A percentile compares a stretch with the other conserved stretches of the same genome.
Evolutionary conservation across 306 rosid species (phyloP).

Genomic region (Fragaria vesca): DNA sequence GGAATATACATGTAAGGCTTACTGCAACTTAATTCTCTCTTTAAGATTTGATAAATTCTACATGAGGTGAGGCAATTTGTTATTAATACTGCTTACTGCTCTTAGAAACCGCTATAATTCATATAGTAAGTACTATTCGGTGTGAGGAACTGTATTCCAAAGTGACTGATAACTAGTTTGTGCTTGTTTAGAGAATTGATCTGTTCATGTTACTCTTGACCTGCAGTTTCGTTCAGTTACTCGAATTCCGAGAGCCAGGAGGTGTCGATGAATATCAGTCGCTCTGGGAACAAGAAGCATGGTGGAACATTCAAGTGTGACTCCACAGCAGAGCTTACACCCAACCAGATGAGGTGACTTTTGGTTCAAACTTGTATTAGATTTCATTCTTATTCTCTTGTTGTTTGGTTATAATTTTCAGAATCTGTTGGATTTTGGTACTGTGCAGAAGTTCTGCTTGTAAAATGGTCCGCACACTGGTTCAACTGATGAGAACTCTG

Average conservation of each 20-base stretch:
- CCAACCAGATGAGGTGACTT: slow-evolving; percentile 83
- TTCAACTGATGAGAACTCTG: slow-evolving; percentile 96
- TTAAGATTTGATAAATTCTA: not conserved
- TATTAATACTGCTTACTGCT: not conserved
- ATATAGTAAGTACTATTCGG: not conserved
- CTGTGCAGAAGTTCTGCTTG: slow-evolving; percentile 90
- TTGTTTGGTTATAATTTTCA: not conserved
- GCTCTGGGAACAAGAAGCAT: slow-evolving; percentile 74
- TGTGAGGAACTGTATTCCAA: not conserved
- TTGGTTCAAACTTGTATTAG: slow-evolving; percentile 10
- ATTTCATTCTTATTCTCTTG: slow-evolving; percentile 11
- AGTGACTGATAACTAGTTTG: not conserved
- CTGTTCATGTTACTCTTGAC: not conserved
- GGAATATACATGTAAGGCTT: slow-evolving; percentile 86
- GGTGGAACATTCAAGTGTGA: slow-evolving; percentile 75
- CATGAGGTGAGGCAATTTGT: not conserved
- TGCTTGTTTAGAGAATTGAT: slow-evolving; percentile 16
- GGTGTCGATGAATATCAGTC: slow-evolving; percentile 78
- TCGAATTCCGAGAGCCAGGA: slow-evolving; percentile 76
- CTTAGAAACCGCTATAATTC: not conserved
- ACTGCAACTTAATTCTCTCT: not conserved
- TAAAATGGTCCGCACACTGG: slow-evolving; percentile 93
- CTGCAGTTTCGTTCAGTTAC: slow-evolving; percentile 84
- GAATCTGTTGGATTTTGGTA: slow-evolving; percentile 13
- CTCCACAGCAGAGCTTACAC: slow-evolving; percentile 77